Conservation (phyloP, 768 basidiomycete species). For the Epithele typhae region DNA sequence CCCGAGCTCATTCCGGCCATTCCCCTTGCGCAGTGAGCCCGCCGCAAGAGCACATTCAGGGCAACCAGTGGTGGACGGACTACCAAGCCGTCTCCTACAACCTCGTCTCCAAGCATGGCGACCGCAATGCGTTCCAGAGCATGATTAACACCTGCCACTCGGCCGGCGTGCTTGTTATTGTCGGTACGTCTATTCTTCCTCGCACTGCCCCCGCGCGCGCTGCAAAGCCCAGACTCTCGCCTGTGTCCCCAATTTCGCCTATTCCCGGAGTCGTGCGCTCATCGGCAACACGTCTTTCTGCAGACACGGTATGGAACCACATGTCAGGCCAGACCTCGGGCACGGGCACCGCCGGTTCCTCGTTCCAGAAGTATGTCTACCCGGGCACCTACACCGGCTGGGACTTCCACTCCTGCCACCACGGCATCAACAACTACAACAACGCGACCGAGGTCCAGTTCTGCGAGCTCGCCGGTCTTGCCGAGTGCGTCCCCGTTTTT, state of each 20-base stretch:
- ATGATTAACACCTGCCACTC: conserved; percentile 37
- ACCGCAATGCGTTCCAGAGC: conserved; percentile 42
- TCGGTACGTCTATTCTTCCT: conserved; percentile 18
- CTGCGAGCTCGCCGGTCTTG: conserved; percentile 34
- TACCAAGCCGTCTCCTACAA: conserved; percentile 67
- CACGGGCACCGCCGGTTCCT: conserved; percentile 44
- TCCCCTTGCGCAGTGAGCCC: conserved; percentile 35
- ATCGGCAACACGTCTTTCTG: not conserved
- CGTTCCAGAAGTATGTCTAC: conserved; percentile 47
- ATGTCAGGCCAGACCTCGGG: conserved; percentile 52
- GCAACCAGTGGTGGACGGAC: conserved; percentile 70
- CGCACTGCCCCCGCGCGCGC: conserved; percentile 23
- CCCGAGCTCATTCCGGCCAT: not conserved
- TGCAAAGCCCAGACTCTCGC: too few species aligned
- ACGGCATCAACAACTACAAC: conserved; percentile 52
- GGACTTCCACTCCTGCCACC: conserved; percentile 63
- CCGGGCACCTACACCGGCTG: conserved; percentile 23
- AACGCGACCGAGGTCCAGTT: conserved; percentile 47
- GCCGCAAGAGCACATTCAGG: conserved; percentile 53
- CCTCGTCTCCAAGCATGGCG: conserved; percentile 60
- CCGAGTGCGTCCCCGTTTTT: conserved; percentile 32
- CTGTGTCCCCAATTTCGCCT: too few species aligned
- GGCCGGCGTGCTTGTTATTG: conserved; percentile 37
- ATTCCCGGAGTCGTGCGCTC: too few species aligned
- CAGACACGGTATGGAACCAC: conserved; percentile 60